Evolutionary conservation across 805 yeast genomes (phyloP).

Genomic region (Starmerella bombi): DNA sequence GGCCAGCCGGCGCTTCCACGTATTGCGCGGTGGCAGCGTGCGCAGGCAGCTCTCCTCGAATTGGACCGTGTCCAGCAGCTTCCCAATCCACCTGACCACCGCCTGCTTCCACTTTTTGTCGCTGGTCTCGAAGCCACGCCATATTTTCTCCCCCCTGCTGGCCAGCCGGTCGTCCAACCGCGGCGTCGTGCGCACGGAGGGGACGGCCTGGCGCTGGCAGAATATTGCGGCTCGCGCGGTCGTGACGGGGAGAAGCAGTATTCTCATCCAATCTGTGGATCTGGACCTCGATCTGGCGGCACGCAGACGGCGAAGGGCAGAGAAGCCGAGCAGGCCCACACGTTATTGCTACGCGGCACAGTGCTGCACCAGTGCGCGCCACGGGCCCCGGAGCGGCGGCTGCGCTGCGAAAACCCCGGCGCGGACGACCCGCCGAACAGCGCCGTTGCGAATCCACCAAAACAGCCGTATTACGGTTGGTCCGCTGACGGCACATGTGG

Average conservation of each 20-base stretch:
- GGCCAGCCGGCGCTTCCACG: conserved; percentile 41
- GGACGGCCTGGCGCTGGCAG: conserved; percentile 43
- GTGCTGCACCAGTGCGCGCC: too few relatives aligned
- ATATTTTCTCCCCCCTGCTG: conserved; percentile 40
- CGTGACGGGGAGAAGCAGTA: conserved; percentile 63
- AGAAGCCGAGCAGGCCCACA: too few relatives aligned
- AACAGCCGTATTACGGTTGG: too few relatives aligned
- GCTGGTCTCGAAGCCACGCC: conserved; percentile 51
- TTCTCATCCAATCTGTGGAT: conserved; percentile 34
- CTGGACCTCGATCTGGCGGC: too few relatives aligned
- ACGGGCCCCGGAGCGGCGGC: too few relatives aligned
- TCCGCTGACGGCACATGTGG: too few relatives aligned
- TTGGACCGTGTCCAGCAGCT: conserved; percentile 49
- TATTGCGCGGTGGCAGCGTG: conserved; percentile 57
- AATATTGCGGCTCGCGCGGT: conserved; percentile 46
- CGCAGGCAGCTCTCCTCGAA: conserved; percentile 68
- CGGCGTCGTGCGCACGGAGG: conserved; percentile 28
- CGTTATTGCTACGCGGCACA: too few relatives aligned
- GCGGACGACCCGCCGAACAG: too few relatives aligned
- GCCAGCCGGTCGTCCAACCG: conserved; percentile 34
- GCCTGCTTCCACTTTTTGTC: conserved; percentile 42
- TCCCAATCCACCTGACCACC: conserved; percentile 42
- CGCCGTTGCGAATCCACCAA: too few relatives aligned
- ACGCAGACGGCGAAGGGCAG: too few relatives aligned
- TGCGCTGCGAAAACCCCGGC: too few relatives aligned